Base-by-base conservation (phyloP, 768 basidiomycete species). In the Pilatotrama ljubarskyi region DNA sequence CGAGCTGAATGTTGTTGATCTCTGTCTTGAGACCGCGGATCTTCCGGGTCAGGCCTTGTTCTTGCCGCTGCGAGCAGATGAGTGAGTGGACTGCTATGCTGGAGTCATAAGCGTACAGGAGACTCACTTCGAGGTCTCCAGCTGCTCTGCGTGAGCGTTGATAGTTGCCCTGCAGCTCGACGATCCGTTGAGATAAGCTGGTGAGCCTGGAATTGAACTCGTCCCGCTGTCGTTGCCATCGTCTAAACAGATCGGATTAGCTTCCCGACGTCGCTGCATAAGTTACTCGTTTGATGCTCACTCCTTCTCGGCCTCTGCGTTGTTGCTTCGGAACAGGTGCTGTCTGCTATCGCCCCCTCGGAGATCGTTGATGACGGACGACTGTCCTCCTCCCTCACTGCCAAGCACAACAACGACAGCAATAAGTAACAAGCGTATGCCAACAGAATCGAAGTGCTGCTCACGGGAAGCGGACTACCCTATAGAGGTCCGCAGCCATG, bases 371-470 rank as follows among this genome's bases (percentile, higher is more conserved):
- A 83, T 52, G 25, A 75, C 73, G 58, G 74, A 77, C 7, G 85
- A 85, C 24, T 78, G 77, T 59, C 81, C 79, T 75, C 91, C 91
- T 51, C 88, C 90, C 62, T 87, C 88, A 11, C 89, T 91, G n/a
- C 17, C 53, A 49, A 40, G 18, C 22, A n/a, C n/a, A 18, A n/a
- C 10, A 3, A n/a, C 15, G 9, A 18, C 32, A 10, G 32, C 48
- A 17, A 11, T 36, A 17, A 35, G 17, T 4, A 13, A 11, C 32
- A n/a, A 9, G 1, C 17, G 18, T n/a, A 22, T 9, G 5, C 6
- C 1, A 11, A 3, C 13, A 17, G 2, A 26, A 40, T 47, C 22
- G 7, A 24, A 18, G 17, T 24, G 20, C 40, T 5, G 79, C 85
- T 55, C 68, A 91, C 90, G 79, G 71, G 69, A 80, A 93, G 57